Conservation (phyloP, 2,329 filamentous ascomycete species). For the Stromatinia cepivora region DNA sequence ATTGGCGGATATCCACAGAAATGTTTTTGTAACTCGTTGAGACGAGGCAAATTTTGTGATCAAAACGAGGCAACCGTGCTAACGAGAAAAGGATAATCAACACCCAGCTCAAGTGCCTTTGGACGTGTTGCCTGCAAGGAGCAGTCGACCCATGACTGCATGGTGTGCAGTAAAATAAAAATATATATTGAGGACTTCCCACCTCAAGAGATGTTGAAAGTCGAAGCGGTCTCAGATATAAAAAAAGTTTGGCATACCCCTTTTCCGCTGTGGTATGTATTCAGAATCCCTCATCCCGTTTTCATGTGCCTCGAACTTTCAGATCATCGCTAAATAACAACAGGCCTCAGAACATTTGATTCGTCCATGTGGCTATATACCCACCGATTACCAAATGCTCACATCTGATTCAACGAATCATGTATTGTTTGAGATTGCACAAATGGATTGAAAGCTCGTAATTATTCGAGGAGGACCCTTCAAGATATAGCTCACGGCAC, state of each 20-base stretch:
- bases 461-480: neutral
- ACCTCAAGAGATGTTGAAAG: slow-evolving; percentile 20
- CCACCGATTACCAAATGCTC: slow-evolving; percentile 21
- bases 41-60: slow-evolving; percentile 25
- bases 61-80: slow-evolving; percentile 35
- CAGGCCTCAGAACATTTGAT: slow-evolving; percentile 30
- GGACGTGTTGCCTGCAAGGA: slow-evolving; percentile 25
- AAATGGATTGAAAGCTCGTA: neutral
- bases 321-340: slow-evolving; percentile 35
- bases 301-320: slow-evolving; percentile 29
- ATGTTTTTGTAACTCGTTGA: slow-evolving; percentile 24
- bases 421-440: slow-evolving; percentile 6
- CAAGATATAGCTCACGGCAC: slow-evolving; percentile 21
- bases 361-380: slow-evolving; percentile 30
- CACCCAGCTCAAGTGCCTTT: slow-evolving; percentile 26
- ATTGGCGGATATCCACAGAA: slow-evolving; percentile 22
- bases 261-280: slow-evolving; percentile 11
- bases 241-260: neutral
- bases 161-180: neutral
- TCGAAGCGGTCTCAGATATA: slow-evolving; percentile 8
- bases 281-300: neutral
- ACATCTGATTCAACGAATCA: slow-evolving; percentile 29
- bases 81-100: slow-evolving; percentile 25
- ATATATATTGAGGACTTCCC: slow-evolving; percentile 32
- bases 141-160: slow-evolving; percentile 30